phyloP scores from a whole-genome alignment of 331 rosid genomes.

The Prunus yedoensis region DNA sequence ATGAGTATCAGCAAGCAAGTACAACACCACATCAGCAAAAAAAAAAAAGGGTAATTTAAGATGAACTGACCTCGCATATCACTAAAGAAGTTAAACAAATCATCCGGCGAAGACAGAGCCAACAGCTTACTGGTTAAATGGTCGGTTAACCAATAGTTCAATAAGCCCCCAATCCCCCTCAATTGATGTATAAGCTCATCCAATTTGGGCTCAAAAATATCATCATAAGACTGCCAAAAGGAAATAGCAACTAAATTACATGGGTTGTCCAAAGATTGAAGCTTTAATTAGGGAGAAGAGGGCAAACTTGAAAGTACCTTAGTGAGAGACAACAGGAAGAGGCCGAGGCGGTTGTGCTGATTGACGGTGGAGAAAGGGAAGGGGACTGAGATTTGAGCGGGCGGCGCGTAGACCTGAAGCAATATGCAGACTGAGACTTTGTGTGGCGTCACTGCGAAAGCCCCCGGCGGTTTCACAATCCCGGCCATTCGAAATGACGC shows the following conservation, averaged over 20 bases:
- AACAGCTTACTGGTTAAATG: conserved; percentile 66
- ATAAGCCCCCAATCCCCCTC: conserved; percentile 59
- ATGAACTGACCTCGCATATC: conserved; percentile 73
- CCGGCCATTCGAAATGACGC: conserved; percentile 44
- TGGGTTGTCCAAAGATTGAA: background rate
- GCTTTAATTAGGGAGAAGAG: background rate
- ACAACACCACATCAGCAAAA: background rate
- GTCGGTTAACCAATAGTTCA: conserved; percentile 52
- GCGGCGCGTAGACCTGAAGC: conserved; percentile 79
- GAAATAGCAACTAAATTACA: background rate
- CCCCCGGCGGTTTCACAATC: conserved; percentile 63
- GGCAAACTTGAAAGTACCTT: conserved; percentile 40
- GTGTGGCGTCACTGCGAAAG: conserved; percentile 81
- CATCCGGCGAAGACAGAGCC: conserved; percentile 76
- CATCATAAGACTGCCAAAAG: conserved; percentile 70
- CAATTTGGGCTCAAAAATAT: conserved; percentile 82
- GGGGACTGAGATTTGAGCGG: conserved; percentile 60
- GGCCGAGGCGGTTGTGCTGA: conserved; percentile 80
- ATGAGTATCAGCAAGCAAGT: background rate
- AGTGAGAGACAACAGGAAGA: conserved; percentile 75
- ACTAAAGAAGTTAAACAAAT: conserved; percentile 76
- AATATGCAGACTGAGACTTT: conserved; percentile 84
- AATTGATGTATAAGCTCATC: conserved; percentile 72
- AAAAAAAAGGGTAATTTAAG: conserved; percentile 2
- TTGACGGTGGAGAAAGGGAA: conserved; percentile 72